phyloP scores from a whole-genome alignment of 169 alveolate species.

The Cryptosporidium canis region DNA sequence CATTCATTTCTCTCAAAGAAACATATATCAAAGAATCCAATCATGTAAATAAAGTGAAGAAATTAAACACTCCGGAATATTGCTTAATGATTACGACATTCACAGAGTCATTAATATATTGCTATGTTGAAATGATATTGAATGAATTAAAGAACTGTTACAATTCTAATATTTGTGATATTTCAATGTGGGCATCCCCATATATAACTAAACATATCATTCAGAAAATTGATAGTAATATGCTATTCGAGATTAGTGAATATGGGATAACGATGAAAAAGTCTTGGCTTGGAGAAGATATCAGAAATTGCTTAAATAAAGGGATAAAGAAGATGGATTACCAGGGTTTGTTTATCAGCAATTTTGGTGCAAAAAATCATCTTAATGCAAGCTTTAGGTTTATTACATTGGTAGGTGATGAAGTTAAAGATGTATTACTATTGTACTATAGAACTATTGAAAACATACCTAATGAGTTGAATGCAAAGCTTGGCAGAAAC shows the following conservation, averaged over 20 bases:
- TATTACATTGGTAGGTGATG: conserved; percentile 1
- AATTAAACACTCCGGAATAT: background rate
- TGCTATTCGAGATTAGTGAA: conserved; percentile 1
- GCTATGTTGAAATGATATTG: background rate
- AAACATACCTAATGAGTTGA: conserved; percentile 25
- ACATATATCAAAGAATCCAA: background rate
- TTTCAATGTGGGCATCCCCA: conserved; percentile 65
- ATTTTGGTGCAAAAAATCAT: background rate
- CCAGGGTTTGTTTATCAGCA: conserved; percentile 41
- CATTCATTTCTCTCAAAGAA: conserved; percentile 10
- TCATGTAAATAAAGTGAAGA: background rate
- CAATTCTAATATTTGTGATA: background rate
- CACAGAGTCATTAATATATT: conserved; percentile 27
- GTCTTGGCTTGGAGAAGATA: conserved; percentile 47
- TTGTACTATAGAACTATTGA: conserved; percentile 1
- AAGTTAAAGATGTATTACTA: conserved; percentile 32
- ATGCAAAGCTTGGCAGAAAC: conserved; percentile 17
- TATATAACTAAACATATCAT: background rate
- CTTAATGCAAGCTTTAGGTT: background rate
- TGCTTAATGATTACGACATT: conserved; percentile 15
- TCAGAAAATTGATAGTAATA: background rate
- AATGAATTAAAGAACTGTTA: conserved; percentile 12
- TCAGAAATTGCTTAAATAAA: background rate
- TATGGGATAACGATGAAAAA: conserved; percentile 14
- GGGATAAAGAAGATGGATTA: conserved; percentile 21